A percentile compares a stretch with the other conserved stretches of the same genome.
phyloP scores from a whole-genome alignment of 1,284 basidiomycete species.

The Pseudozyma hubeiensis region DNA sequence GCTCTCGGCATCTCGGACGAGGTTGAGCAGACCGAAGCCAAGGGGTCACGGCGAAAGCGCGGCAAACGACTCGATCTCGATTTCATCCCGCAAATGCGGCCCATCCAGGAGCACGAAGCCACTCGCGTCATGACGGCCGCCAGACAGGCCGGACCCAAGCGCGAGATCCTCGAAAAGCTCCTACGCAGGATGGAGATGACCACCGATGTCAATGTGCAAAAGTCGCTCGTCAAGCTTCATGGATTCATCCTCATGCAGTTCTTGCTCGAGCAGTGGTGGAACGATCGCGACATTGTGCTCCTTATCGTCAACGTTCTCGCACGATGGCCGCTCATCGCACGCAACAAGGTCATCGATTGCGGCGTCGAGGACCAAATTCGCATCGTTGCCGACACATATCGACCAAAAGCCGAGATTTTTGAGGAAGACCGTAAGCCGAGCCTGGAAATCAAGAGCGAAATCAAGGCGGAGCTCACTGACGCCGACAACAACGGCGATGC shows the following conservation, averaged over 20 bases:
- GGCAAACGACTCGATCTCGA: conserved; percentile 93
- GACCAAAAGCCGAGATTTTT: conserved; percentile 67
- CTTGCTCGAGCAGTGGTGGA: conserved; percentile 81
- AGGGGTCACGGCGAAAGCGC: conserved; percentile 90
- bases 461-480: conserved; percentile 9
- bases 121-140: conserved; percentile 92
- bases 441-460: not conserved
- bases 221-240: conserved; percentile 90
- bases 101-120: conserved; percentile 82
- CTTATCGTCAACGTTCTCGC: conserved; percentile 71
- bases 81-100: conserved; percentile 78
- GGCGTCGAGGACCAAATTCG: conserved; percentile 69
- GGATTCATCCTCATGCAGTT: conserved; percentile 93
- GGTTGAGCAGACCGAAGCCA: conserved; percentile 80
- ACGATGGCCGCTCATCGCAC: conserved; percentile 83
- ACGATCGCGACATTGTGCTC: conserved; percentile 79
- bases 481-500: conserved; percentile 1
- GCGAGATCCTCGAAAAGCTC: conserved; percentile 83
- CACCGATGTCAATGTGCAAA: conserved; percentile 80
- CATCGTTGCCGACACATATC: conserved; percentile 39
- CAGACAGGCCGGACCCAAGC: conserved; percentile 83
- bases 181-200: conserved; percentile 90
- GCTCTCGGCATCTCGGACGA: conserved; percentile 96
- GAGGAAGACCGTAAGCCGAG: conserved; percentile 8
- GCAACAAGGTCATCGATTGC: conserved; percentile 89